A percentile compares a stretch with the other conserved stretches of the same genome.
Conservation (phyloP, 257 asterid species). For the Anisodus acutangulus region DNA sequence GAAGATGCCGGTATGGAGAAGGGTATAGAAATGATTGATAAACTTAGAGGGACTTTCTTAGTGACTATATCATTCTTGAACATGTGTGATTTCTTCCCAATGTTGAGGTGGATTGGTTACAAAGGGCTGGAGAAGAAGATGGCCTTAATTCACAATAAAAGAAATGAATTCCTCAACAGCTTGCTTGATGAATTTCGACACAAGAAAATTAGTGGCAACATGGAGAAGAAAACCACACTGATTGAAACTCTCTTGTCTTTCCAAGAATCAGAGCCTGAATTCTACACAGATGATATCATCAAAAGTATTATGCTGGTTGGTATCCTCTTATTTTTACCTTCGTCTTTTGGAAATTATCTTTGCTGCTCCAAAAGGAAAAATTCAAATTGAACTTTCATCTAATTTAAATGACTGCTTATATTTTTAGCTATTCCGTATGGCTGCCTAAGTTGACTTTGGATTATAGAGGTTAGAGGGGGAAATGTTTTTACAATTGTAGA, state of each 20-base stretch:
- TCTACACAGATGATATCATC: constrained; percentile 54
- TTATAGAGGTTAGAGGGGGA: background rate
- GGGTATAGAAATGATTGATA: constrained; percentile 43
- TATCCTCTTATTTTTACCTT: background rate
- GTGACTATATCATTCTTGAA: constrained; percentile 30
- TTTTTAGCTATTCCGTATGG: background rate
- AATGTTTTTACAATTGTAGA: background rate
- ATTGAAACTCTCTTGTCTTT: constrained; percentile 44
- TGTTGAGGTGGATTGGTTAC: constrained; percentile 60
- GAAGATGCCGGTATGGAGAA: constrained; percentile 41
- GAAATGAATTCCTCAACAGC: constrained; percentile 47
- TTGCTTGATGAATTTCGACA: constrained; percentile 43
- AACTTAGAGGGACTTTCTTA: constrained; percentile 37
- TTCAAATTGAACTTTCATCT: background rate
- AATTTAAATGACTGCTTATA: background rate
- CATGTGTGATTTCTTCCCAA: constrained; percentile 33
- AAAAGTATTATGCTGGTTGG: constrained; percentile 53
- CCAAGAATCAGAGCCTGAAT: constrained; percentile 57
- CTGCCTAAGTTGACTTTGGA: background rate
- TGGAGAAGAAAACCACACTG: constrained; percentile 27
- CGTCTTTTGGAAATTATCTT: background rate
- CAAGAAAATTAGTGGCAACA: background rate
- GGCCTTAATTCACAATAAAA: constrained; percentile 35
- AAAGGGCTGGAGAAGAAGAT: constrained; percentile 51
- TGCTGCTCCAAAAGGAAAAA: background rate